Conservation (phyloP, 2,329 filamentous ascomycete genomes). For the Hymenoscyphus repandus region DNA sequence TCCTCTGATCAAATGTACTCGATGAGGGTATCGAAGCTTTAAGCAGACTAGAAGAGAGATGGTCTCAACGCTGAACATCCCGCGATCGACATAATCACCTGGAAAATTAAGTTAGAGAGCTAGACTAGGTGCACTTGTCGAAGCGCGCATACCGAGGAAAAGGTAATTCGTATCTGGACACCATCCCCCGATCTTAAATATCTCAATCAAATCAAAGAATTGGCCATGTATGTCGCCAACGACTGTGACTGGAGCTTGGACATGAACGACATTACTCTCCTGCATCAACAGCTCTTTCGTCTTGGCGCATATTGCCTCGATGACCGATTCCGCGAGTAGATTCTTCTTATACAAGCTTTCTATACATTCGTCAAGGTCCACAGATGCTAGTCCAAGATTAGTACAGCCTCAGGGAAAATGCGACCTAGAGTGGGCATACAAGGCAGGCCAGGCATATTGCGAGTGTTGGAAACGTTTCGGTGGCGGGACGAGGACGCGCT, state of each 20-base stretch:
- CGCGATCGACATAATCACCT: constrained; percentile 96
- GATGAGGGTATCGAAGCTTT: constrained; percentile 92
- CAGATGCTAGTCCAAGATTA: constrained; percentile 59
- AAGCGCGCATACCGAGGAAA: constrained; percentile 66
- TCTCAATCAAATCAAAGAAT: constrained; percentile 98
- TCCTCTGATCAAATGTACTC: constrained; percentile 92
- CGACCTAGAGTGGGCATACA: constrained; percentile 35
- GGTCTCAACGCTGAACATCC: constrained; percentile 97
- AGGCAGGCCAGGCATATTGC: constrained; percentile 52
- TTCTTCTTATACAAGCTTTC: constrained; percentile 95
- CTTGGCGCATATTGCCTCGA: constrained; percentile 98
- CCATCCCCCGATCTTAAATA: constrained; percentile 96
- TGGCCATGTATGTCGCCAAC: constrained; percentile 98
- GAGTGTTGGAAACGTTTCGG: constrained; percentile 13
- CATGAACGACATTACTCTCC: constrained; percentile 99
- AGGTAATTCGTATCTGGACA: constrained; percentile 98
- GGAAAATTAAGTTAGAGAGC: constrained; percentile 5
- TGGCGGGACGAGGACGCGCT: constrained; percentile 14
- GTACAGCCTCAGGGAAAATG: not conserved
- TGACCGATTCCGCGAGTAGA: constrained; percentile 91
- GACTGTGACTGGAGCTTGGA: constrained; percentile 89
- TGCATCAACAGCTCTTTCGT: constrained; percentile 99
- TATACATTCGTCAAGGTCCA: constrained; percentile 98
- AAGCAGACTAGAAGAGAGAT: constrained; percentile 96
- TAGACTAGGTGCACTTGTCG: not conserved